phyloP scores from a whole-genome alignment of 805 yeast species.

The Starmerella tilneyi region DNA sequence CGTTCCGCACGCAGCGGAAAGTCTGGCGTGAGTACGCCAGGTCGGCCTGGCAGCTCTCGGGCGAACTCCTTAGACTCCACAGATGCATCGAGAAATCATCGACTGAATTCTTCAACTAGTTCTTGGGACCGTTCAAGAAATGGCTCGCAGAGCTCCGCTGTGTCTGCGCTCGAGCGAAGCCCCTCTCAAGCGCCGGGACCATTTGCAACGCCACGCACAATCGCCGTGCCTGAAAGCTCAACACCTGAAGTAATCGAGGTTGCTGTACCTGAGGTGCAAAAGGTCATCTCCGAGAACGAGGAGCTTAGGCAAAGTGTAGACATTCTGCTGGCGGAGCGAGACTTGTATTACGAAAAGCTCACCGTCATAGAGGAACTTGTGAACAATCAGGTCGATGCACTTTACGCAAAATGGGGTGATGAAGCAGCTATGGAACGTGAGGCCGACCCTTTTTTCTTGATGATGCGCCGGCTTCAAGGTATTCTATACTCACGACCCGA shows the following conservation, averaged over 20 bases:
- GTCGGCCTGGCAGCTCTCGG: neutral
- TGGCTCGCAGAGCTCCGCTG: neutral
- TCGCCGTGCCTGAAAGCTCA: neutral
- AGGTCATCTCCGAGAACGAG: constrained; percentile 30
- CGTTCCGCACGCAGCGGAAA: neutral
- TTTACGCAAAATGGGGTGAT: constrained; percentile 36
- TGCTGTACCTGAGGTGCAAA: constrained; percentile 23
- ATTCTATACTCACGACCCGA: constrained; percentile 74
- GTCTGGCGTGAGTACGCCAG: neutral
- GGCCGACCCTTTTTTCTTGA: constrained; percentile 27
- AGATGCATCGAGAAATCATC: no score
- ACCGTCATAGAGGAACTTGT: constrained; percentile 78
- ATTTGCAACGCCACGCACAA: neutral
- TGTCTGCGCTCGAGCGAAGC: neutral
- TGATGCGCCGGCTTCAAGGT: constrained; percentile 56
- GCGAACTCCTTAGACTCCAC: no score
- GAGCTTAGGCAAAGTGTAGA: constrained; percentile 45
- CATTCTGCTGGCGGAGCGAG: constrained; percentile 61
- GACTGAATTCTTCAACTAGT: neutral
- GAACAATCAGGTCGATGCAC: constrained; percentile 48
- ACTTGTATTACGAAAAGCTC: constrained; percentile 80
- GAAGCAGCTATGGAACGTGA: constrained; percentile 24
- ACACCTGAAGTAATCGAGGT: neutral
- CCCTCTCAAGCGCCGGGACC: neutral
- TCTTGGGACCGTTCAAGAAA: neutral